Evolutionary conservation across 805 yeast genomes (phyloP).

Genomic region (Starmerella tilneyi): DNA sequence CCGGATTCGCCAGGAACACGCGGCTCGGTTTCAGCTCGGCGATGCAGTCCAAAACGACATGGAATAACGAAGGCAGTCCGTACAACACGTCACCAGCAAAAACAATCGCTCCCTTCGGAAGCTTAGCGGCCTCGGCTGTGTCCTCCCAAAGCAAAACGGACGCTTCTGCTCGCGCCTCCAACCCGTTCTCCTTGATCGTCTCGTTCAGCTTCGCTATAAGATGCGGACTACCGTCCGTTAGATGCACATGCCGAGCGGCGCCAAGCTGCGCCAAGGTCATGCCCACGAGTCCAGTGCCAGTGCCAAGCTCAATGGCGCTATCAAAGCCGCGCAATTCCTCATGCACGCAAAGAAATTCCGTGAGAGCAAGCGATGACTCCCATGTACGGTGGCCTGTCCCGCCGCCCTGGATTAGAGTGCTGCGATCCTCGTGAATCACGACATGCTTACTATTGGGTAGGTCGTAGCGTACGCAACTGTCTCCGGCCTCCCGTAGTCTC

Average conservation of each 20-base stretch:
- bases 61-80: conserved; percentile 12
- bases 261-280: conserved; percentile 14
- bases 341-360: conserved; percentile 12
- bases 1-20: conserved; percentile 15
- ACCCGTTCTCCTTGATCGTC: neutral
- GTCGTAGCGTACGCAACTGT: conserved; percentile 8
- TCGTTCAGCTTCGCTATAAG: conserved; percentile 6
- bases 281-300: conserved; percentile 23
- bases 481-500: neutral
- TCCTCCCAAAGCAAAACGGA: conserved; percentile 18
- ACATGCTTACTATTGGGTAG: conserved; percentile 5
- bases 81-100: conserved; percentile 21
- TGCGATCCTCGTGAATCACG: conserved; percentile 12
- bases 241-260: neutral
- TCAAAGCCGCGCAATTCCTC: neutral
- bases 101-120: conserved; percentile 11
- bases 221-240: conserved; percentile 18
- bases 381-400: conserved; percentile 22
- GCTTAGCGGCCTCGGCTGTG: neutral
- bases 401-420: conserved; percentile 15
- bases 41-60: conserved; percentile 7
- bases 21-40: conserved; percentile 7
- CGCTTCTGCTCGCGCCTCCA: neutral
- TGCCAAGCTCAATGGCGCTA: conserved; percentile 17
- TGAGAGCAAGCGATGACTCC: conserved; percentile 21